Conservation (phyloP, 306 rosid species). For the Arachis stenosperma region DNA sequence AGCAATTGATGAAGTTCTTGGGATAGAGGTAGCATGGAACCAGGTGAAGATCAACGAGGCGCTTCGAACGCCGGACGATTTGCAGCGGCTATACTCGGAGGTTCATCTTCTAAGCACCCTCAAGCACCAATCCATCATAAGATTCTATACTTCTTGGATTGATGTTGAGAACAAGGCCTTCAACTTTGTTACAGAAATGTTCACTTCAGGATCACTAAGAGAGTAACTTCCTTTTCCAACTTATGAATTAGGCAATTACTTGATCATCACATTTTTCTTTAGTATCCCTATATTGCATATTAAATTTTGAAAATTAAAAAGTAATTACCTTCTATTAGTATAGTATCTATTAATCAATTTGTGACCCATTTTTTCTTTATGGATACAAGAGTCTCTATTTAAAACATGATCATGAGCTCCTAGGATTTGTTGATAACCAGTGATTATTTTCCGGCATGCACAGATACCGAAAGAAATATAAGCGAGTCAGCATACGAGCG, state of each 20-base stretch:
- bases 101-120: conserved; percentile 94
- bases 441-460: conserved; percentile 19
- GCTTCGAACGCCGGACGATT: conserved; percentile 70
- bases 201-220: conserved; percentile 91
- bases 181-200: conserved; percentile 88
- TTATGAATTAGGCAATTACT: conserved; percentile 35
- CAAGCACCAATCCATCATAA: conserved; percentile 77
- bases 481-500: conserved; percentile 61
- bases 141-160: conserved; percentile 88
- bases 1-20: conserved; percentile 87
- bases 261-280: background rate
- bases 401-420: background rate
- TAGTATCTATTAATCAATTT: background rate
- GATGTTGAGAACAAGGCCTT: conserved; percentile 70
- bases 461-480: conserved; percentile 79
- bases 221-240: conserved; percentile 61
- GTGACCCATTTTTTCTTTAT: background rate
- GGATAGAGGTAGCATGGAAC: conserved; percentile 94
- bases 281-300: background rate
- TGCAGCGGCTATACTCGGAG: conserved; percentile 91
- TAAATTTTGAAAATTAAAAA: background rate
- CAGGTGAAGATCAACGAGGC: conserved; percentile 69
- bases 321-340: too few relatives aligned
- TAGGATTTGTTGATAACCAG: conserved; percentile 3
- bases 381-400: conserved; percentile 11